Evolutionary conservation across 2,329 filamentous ascomycete species (phyloP), one percentile per base, ranked within the genome.

Genomic region (Monosporascus ibericus): DNA sequence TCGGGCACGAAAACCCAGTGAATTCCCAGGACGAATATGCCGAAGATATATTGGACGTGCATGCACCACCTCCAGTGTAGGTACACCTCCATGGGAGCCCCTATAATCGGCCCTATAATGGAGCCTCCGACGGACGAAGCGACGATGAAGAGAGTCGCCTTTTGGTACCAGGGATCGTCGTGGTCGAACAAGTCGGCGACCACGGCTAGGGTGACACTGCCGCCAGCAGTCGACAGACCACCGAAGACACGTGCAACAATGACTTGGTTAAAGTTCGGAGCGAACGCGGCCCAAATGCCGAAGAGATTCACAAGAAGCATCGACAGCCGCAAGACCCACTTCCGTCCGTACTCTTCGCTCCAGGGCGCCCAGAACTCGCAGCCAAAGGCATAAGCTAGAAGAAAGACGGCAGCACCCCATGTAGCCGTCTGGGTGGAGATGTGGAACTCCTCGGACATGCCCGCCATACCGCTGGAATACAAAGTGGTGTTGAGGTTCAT

Each of bases 291-390:
- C 8, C 85, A 82, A 0, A 90, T 66, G 57, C 88, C 85, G 75
- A 80, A 92, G 52, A 90, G 68, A 60, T 92, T 92, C 66, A 92
- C 88, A 15, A 92, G 73, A 56, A 85, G 77, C 53, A 92, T 70
- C 38, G 82, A 87, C 22, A 78, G 70, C 74, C 91, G 88, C 25
- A 92, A 75, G 50, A 92, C 79, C 1, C 81, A 82, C 74, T 82
- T 86, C 48, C 89, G 81, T n/a, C 89, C 89, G 47, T 90, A 76
- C 63, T 92, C 89, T 66, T 94, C 89, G 44, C 81, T 87, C 87
- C 88, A 92, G 0, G 88, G 88, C 0, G 89, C 88, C 88, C 89
- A 92, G 0, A 92, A 76, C 70, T 92, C 89, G 67, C 89, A 92
- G 25, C 88, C 88, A 66, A 92, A 92, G 18, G 88, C 88, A 66